Evolutionary conservation across 257 asterid species (phyloP).

Genomic region (Perilla frutescens): DNA sequence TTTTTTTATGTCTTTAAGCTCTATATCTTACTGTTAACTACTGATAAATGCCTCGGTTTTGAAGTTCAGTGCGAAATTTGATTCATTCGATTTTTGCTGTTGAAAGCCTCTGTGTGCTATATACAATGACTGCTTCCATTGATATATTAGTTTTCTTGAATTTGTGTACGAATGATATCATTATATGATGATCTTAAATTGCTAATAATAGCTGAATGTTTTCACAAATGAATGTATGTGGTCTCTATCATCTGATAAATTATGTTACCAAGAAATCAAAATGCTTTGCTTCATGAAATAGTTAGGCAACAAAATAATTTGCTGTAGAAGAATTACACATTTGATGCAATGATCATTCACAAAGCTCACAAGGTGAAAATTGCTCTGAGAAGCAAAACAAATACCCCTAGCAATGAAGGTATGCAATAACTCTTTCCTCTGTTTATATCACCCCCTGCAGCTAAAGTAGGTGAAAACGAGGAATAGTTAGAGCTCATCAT

Average conservation of each 20-base stretch:
- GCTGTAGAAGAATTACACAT: background rate
- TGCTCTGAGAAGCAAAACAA: constrained; percentile 35
- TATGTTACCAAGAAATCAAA: background rate
- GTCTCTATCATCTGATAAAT: too few relatives aligned
- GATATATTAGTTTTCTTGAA: background rate
- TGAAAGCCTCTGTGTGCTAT: constrained; percentile 8
- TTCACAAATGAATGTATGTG: too few relatives aligned
- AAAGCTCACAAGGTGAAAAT: constrained; percentile 22
- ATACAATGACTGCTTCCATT: background rate
- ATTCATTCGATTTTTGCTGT: background rate
- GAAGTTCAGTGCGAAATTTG: constrained; percentile 8
- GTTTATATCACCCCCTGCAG: constrained; percentile 43
- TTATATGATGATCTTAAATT: background rate
- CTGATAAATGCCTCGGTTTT: constrained; percentile 21
- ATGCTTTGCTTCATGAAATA: background rate
- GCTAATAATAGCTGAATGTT: too few relatives aligned
- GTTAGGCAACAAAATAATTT: background rate
- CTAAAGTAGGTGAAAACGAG: background rate
- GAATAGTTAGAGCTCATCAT: background rate
- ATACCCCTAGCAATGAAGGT: constrained; percentile 35
- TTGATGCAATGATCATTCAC: background rate
- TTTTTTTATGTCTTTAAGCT: background rate
- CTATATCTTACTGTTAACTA: background rate
- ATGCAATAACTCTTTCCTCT: constrained; percentile 36
- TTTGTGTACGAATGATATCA: background rate